These are phyloP conservation scores for Paecilomyces fulvus DNA, from an alignment of 2,329 filamentous ascomycete species.

Conservation along the genomic window DNA sequence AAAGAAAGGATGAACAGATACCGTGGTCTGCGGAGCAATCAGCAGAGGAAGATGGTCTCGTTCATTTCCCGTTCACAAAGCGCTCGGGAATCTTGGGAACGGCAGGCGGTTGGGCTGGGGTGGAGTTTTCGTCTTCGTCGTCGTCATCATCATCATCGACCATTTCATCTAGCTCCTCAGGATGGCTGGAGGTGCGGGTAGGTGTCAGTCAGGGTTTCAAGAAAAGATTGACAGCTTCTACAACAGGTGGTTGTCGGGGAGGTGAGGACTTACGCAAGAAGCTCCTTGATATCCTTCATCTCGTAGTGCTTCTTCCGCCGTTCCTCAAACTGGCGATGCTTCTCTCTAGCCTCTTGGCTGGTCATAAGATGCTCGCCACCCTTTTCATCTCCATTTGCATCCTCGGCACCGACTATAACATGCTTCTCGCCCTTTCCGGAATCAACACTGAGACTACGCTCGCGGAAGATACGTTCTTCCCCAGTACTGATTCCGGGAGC, in stretches of 20 bases:
- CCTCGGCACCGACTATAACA: constrained; percentile 62
- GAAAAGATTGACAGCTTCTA: background rate
- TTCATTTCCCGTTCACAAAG: constrained; percentile 14
- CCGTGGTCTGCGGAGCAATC: background rate
- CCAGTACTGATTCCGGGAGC: constrained; percentile 26
- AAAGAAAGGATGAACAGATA: background rate
- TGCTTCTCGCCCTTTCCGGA: constrained; percentile 54
- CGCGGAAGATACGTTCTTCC: constrained; percentile 37
- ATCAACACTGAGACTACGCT: constrained; percentile 33
- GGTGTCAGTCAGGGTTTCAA: constrained; percentile 4
- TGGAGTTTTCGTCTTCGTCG: constrained; percentile 11
- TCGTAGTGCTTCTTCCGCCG: constrained; percentile 96
- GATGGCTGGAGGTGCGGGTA: constrained; percentile 38
- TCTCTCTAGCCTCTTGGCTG: constrained; percentile 69
- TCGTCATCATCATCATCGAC: constrained; percentile 48
- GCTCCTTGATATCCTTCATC: constrained; percentile 86
- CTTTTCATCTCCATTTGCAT: constrained; percentile 25
- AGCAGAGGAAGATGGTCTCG: background rate
- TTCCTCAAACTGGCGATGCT: constrained; percentile 85
- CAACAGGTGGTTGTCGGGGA: background rate
- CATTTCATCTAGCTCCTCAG: constrained; percentile 56
- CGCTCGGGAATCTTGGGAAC: constrained; percentile 26
- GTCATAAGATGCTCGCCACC: constrained; percentile 44
- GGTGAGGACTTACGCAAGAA: constrained; percentile 58
- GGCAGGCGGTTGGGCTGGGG: constrained; percentile 16